A percentile compares a stretch with the other conserved stretches of the same genome.
These are phyloP conservation scores for Vitis hybrid DNA, from an alignment of 177 flowering plant species.

Conservation along the genomic window DNA sequence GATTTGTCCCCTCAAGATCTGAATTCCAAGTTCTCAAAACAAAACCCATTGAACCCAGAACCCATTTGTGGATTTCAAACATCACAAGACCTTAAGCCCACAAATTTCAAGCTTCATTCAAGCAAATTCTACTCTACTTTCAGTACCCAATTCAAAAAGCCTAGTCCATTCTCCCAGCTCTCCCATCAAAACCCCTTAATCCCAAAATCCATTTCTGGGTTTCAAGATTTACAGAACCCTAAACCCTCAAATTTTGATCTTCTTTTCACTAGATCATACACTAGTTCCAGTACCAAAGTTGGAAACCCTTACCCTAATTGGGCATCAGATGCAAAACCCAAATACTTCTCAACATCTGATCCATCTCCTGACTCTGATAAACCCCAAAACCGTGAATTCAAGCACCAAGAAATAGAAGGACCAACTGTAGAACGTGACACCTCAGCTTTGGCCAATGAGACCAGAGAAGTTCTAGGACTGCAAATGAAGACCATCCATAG, in stretches of 20 bases:
- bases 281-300: conserved; percentile 15
- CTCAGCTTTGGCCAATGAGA: conserved; percentile 62
- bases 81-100: background rate
- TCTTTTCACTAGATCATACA: conserved; percentile 1
- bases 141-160: background rate
- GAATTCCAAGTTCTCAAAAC: background rate
- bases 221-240: background rate
- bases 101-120: background rate
- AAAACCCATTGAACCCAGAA: background rate
- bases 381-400: conserved; percentile 38
- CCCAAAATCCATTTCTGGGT: background rate
- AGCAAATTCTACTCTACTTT: background rate
- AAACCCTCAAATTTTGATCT: conserved; percentile 1
- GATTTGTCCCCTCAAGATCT: background rate
- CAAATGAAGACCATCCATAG: conserved; percentile 48
- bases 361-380: conserved; percentile 20
- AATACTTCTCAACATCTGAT: conserved; percentile 27
- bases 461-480: conserved; percentile 45
- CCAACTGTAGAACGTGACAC: conserved; percentile 71
- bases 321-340: conserved; percentile 10
- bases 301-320: conserved; percentile 10
- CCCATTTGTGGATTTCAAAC: background rate
- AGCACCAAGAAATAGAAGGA: conserved; percentile 74
- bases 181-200: background rate
- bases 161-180: background rate